phyloP scores from a whole-genome alignment of 345 rosid species.

The Microcos paniculata region DNA sequence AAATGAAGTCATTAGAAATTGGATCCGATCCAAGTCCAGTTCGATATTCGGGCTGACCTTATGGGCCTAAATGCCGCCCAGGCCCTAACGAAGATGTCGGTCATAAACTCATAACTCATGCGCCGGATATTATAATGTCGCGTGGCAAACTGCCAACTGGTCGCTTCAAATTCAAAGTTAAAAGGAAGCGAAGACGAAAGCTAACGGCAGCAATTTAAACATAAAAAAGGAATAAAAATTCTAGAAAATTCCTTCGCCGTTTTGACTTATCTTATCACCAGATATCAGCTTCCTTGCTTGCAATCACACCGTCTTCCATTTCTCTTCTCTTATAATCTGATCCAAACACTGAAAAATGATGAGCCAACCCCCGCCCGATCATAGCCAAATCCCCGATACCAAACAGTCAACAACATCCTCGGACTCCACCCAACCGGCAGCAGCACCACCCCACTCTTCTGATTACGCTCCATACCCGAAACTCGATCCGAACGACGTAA shows the following conservation, averaged over 20 bases:
- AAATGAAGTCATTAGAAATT: too few relatives aligned
- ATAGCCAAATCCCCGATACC: constrained; percentile 18
- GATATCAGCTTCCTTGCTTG: not conserved
- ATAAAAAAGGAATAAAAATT: not conserved
- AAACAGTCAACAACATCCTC: constrained; percentile 3
- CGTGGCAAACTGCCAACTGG: not conserved
- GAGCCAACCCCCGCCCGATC: constrained; percentile 27
- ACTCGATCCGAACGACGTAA: constrained; percentile 72
- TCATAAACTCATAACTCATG: too few relatives aligned
- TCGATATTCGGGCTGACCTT: not conserved
- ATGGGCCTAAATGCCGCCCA: not conserved
- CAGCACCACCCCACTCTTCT: constrained; percentile 37
- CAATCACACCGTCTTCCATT: not conserved
- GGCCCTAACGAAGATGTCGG: not conserved
- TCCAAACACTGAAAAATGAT: constrained; percentile 18
- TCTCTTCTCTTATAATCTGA: not conserved
- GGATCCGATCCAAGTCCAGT: not conserved
- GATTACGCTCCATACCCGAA: constrained; percentile 94
- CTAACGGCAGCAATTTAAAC: not conserved
- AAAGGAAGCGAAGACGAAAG: not conserved
- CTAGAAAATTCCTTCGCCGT: not conserved
- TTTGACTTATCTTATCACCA: not conserved
- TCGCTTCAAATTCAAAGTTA: not conserved
- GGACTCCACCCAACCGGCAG: constrained; percentile 12
- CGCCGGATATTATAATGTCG: not conserved